Base-by-base conservation (phyloP, 192 early-diverging fungal genomes). In the Diversispora eburnea region DNA sequence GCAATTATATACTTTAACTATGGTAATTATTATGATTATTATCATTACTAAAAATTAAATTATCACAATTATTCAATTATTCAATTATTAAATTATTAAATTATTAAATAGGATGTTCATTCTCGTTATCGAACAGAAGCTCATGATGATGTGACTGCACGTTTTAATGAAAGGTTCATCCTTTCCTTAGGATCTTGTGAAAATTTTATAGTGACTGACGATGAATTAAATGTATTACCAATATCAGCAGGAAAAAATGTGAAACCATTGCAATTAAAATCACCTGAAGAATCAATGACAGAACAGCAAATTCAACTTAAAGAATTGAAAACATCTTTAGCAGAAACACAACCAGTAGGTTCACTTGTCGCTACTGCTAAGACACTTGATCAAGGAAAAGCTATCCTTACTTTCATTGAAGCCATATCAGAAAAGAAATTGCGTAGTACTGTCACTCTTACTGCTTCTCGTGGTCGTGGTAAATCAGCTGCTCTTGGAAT, bases 81-180 rank as follows among this genome's bases (percentile, higher is more conserved):
- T 7, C 25, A 42, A 8, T 46, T 52, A 3, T 51, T n/a, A n/a
- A n/a, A n/a, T n/a, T 10, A 8, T 7, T 7, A n/a, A 42, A 8
- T 46, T 52, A 3, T 64, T 47, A 20, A 19, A 55, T 73, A 91
- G 89, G 97, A 99, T 79, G 97, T 97, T 45, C 97, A 99, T 80
- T 78, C 90, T 46, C 83, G 97, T 78, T 99, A 99, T 77, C 86
- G 97, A 47, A 98, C 95, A 15, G 96, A 97, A 77, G 87, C 92
- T 60, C 92, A 95, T 73, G 89, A 93, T 68, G 97, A 98, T 75
- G 91, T 97, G 33, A 89, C 93, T 41, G 94, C 92, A 8, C 88
- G 97, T 66, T 99, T 99, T 84, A 99, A 99, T 78, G 97, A 99
- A 83, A 87, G 97, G 52, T 98, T 99, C 72, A 91, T 99, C 60